These are phyloP conservation scores for Aspergillus leporis DNA, from an alignment of 495 filamentous ascomycete species.

Conservation along the genomic window DNA sequence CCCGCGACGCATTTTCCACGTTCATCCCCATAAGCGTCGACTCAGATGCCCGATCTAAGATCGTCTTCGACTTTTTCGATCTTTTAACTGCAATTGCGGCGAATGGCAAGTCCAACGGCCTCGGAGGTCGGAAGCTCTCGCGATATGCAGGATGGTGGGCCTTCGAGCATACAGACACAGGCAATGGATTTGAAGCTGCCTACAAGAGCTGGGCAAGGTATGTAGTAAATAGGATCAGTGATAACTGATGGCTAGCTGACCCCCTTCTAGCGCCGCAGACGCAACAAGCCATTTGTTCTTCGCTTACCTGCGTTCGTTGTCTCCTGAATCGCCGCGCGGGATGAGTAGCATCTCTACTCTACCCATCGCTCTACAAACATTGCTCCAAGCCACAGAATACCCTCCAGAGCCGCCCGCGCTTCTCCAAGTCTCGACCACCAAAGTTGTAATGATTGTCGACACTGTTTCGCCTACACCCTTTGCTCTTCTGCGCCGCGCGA, in stretches of 20 bases:
- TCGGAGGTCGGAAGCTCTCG: slow-evolving; percentile 91
- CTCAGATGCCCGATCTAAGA: slow-evolving; percentile 78
- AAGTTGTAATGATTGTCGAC: slow-evolving; percentile 96
- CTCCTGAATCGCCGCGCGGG: slow-evolving; percentile 70
- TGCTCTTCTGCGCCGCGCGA: slow-evolving; percentile 84
- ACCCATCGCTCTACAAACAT: slow-evolving; percentile 84
- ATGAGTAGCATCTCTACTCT: slow-evolving; percentile 77
- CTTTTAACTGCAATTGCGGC: slow-evolving; percentile 78
- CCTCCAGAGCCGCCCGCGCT: slow-evolving; percentile 79
- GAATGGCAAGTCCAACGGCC: slow-evolving; percentile 89
- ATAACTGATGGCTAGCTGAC: slow-evolving; percentile 21
- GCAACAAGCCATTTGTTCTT: slow-evolving; percentile 97
- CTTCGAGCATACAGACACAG: slow-evolving; percentile 83
- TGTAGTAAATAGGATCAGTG: not conserved
- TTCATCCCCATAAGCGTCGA: slow-evolving; percentile 96
- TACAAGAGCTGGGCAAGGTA: slow-evolving; percentile 83
- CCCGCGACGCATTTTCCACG: slow-evolving; percentile 89
- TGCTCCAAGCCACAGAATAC: slow-evolving; percentile 92
- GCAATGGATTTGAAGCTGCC: slow-evolving; percentile 92
- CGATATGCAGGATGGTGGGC: slow-evolving; percentile 98
- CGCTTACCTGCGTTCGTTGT: slow-evolving; percentile 87
- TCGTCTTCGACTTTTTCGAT: slow-evolving; percentile 97
- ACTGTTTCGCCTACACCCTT: slow-evolving; percentile 95
- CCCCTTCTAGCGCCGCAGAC: slow-evolving; percentile 74
- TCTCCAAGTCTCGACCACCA: slow-evolving; percentile 77